phyloP scores from a whole-genome alignment of 495 filamentous ascomycete genomes.

The Durotheca rogersii region DNA sequence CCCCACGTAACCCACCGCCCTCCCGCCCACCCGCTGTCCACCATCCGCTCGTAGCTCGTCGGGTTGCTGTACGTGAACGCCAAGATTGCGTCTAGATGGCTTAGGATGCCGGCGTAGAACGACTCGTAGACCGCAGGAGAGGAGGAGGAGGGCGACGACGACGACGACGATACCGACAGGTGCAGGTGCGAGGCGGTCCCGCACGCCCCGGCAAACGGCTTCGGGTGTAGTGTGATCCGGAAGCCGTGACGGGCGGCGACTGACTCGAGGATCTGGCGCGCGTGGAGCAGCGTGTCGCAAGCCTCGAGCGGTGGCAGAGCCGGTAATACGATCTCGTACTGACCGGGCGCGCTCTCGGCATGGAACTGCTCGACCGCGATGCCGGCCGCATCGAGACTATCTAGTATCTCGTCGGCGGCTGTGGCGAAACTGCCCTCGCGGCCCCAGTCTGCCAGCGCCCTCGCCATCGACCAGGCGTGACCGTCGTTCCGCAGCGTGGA shows the following conservation, averaged over 20 bases:
- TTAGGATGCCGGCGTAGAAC: constrained; percentile 69
- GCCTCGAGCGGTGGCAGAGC: constrained; percentile 65
- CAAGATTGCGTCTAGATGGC: constrained; percentile 62
- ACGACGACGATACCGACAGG: constrained; percentile 57
- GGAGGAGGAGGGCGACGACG: constrained; percentile 36
- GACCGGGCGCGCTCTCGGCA: constrained; percentile 69
- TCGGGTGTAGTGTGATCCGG: constrained; percentile 76
- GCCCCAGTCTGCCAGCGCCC: constrained; percentile 52
- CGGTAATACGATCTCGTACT: constrained; percentile 79
- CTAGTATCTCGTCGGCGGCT: constrained; percentile 49
- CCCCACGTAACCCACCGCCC: constrained; percentile 76
- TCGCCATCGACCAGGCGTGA: constrained; percentile 65
- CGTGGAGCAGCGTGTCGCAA: constrained; percentile 70
- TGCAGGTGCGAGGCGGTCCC: constrained; percentile 71
- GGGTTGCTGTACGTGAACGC: constrained; percentile 64
- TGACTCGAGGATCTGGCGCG: constrained; percentile 65
- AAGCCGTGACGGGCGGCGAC: constrained; percentile 60
- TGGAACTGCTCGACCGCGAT: constrained; percentile 77
- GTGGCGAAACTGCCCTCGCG: constrained; percentile 29
- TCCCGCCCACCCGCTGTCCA: constrained; percentile 70
- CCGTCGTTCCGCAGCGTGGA: constrained; percentile 40
- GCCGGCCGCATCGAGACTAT: constrained; percentile 66
- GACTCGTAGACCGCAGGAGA: constrained; percentile 46
- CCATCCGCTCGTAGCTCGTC: constrained; percentile 62
- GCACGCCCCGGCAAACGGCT: constrained; percentile 58